Evolutionary conservation across 169 alveolate species (phyloP), one percentile per base, ranked within the genome.

Genomic region (Plasmodium vinckei): DNA sequence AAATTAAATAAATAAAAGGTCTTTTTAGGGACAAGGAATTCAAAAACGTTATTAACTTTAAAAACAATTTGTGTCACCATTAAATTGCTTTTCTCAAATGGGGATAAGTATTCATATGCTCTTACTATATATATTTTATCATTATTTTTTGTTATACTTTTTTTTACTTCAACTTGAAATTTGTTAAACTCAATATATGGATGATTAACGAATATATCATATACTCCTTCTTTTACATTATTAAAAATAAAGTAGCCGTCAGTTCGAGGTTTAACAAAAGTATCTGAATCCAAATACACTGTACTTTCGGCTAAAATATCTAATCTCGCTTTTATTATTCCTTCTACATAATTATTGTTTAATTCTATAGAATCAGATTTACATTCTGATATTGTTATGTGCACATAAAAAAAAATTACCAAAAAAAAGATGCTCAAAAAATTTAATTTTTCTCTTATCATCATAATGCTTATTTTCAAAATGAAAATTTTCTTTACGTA

Each of bases 151-250:
- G 91, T 86, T 39, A 86, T 42, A 17, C 56, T 54, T 57, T 59
- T 69, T 47, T 86, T 86, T 9, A 86, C 91, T 69, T 86, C 82
- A 10, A 86, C 91, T 49, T 86, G 73, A 72, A 44, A 86, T 53
- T 15, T 86, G 19, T 19, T 86, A 60, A 86, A 86, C 69, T 86
- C 91, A 47, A 69, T 1, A 64, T 86, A 86, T 42, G 91, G 91
- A 42, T 86, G 91, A 69, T 69, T 86, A 57, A 86, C 87, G 46
- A 42, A 86, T 68, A 86, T 47, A 19, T 39, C 59, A 51, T 86
- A 86, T 39, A 51, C 49, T 39, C 91, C 91, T 86, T 86, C 91
- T 27, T 86, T 86, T 23, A 86, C 91, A 72, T 86, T 47, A 23
- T 61, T 46, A 69, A 86, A 86, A 56, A 86, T 19, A 86, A 86